Base-by-base conservation (phyloP, 345 rosid genomes). In the Populus alba region DNA sequence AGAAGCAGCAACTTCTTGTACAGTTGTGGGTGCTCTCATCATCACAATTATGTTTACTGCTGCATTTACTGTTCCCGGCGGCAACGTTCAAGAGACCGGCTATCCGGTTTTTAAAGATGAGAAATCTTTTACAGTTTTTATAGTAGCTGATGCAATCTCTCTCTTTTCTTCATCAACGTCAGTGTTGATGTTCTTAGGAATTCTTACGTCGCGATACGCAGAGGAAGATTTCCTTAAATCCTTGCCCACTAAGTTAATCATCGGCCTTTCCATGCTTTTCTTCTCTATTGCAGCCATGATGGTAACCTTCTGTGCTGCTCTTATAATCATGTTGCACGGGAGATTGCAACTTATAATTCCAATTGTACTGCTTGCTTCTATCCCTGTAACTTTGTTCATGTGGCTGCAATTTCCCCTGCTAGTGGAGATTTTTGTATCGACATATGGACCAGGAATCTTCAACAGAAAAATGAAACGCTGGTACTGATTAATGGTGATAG, bases 11-110 rank as follows among this genome's bases (percentile, higher is more conserved):
- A 25, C 67, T 63, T 63, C 31, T 25, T 63, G 27, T 1, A 63
- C 67, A 25, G 67, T 63, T 63, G 67, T 63, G 68, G 68, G 68
- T 65, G 68, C 68, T 27, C 17, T 65, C 17, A 65, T 65, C 16
- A 65, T 65, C 5, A 65, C 68, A 23, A 65, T 27, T 4, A 65
- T 65, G 68, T 65, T 65, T 27, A 27, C 20, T 8, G 68, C 7
- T 4, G 68, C 4, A 2, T n/a, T 63, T 27, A 65, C 6, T 23
- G 38, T 27, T 65, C 68, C 68, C 0, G 68, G 68, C 0, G 68
- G 68, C 25, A 29, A 13, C 1, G 7, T 1, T 27, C 31, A 65
- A 29, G 8, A 65, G 11, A 23, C 38, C 7, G 68, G 18, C 16
- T 27, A 23, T 23, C 68, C 68, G 1, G 0, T 7, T 12, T 29